Base-by-base conservation (phyloP, 108 stramenopile genomes). In the Cyclotella kingstonii region DNA sequence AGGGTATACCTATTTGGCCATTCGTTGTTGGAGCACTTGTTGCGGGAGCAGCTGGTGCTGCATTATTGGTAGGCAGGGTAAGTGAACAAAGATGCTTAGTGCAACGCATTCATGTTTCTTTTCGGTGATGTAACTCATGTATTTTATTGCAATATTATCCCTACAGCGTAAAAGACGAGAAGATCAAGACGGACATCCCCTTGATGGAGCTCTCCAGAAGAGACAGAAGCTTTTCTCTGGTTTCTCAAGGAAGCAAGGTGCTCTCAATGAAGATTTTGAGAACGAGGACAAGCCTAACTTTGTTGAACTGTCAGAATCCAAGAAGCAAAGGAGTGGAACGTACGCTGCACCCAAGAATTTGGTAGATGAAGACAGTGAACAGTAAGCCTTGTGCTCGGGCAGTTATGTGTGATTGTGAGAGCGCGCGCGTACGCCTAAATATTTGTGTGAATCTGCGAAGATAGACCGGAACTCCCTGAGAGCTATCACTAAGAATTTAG, bases 41-140 rank as follows among this genome's bases (percentile, higher is more conserved):
- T 7, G 61, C 49, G 10, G 61, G 49, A n/a, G n/a, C 27, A 4
- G n/a, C 40, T 22, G 61, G 23, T n/a, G 61, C 61, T n/a, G 33
- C 35, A 11, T 46, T 63, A n/a, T 28, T 63, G 27, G 49, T 50
- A n/a, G 40, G 27, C 0, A 49, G 49, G 18, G 57, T 58, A 18
- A 58, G 57, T 58, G 11, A 46, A 46, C n/a, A n/a, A n/a, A n/a
- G n/a, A n/a, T n/a, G n/a, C n/a, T n/a, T n/a, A n/a, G n/a, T n/a
- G 39, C 19, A 46, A 7, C 45, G 21, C 23, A 1, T 22, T 3
- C 3, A 2, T 46, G 2, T 2, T 22, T 46, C 36, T 3, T 22
- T 22, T 3, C 14, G 10, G 45, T 22, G 23, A 46, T 2, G 2
- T 10, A 14, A 11, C 19, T 22, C 17, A 46, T 46, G 19, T 22